Evolutionary conservation across 805 yeast genomes (phyloP).

Genomic region (Candida vartiovaarae): DNA sequence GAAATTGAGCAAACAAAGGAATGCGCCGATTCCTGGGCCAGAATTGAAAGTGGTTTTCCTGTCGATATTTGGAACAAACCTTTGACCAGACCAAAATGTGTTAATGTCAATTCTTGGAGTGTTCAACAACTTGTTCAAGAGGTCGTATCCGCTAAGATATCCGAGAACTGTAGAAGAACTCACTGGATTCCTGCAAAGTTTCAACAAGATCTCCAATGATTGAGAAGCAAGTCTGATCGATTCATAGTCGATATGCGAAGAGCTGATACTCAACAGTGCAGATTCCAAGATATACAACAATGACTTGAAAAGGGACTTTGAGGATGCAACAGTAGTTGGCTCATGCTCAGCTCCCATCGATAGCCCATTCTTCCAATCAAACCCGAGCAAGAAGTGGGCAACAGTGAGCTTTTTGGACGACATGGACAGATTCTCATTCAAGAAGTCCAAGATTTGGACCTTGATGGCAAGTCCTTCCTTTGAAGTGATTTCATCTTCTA

Average conservation of each 20-base stretch:
- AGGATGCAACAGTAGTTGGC: constrained; percentile 46
- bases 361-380: constrained; percentile 44
- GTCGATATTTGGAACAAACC: constrained; percentile 36
- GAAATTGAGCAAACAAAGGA: constrained; percentile 53
- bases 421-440: constrained; percentile 40
- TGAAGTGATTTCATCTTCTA: constrained; percentile 39
- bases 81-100: constrained; percentile 49
- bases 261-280: constrained; percentile 37
- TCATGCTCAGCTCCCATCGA: constrained; percentile 38
- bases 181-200: constrained; percentile 49
- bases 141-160: constrained; percentile 42
- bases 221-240: constrained; percentile 53
- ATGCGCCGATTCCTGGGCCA: constrained; percentile 39
- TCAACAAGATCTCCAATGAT: constrained; percentile 54
- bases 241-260: constrained; percentile 38
- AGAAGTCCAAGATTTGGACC: constrained; percentile 49
- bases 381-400: constrained; percentile 77
- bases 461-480: constrained; percentile 42
- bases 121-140: constrained; percentile 45
- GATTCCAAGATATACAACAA: constrained; percentile 44
- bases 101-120: constrained; percentile 44
- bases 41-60: constrained; percentile 23
- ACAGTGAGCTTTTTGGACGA: constrained; percentile 41
- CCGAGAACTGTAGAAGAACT: constrained; percentile 46
- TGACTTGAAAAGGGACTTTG: constrained; percentile 48